phyloP scores from a whole-genome alignment of 495 filamentous ascomycete genomes.

The Amphirosellinia nigrospora region DNA sequence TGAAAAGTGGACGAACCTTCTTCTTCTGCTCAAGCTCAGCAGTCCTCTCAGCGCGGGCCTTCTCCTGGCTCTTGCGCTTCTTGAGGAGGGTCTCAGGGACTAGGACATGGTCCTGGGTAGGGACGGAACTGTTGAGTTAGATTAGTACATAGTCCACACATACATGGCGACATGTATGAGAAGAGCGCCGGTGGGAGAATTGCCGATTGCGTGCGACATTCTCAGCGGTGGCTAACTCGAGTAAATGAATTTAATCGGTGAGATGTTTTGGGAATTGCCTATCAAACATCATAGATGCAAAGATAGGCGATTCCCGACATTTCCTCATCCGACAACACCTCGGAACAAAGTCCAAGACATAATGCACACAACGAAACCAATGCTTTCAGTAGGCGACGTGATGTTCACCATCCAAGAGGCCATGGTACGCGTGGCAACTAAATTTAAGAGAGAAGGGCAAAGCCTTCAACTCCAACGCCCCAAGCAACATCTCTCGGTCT shows the following conservation, averaged over 20 bases:
- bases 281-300: constrained; percentile 1
- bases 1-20: constrained; percentile 68
- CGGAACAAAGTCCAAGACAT: constrained; percentile 63
- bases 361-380: constrained; percentile 25
- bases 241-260: constrained; percentile 79
- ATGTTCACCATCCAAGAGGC: neutral
- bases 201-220: constrained; percentile 88
- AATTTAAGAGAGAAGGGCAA: constrained; percentile 79
- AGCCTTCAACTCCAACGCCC: constrained; percentile 84
- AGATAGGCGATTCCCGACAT: constrained; percentile 25
- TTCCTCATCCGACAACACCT: constrained; percentile 84
- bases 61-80: constrained; percentile 99
- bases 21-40: constrained; percentile 84
- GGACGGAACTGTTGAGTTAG: constrained; percentile 70
- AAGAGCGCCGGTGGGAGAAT: constrained; percentile 87
- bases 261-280: constrained; percentile 46
- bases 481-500: constrained; percentile 58
- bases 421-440: constrained; percentile 67
- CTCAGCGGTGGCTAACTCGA: constrained; percentile 84
- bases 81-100: constrained; percentile 98
- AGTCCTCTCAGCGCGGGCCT: constrained; percentile 85
- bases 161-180: constrained; percentile 58
- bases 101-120: constrained; percentile 89
- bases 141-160: constrained; percentile 73
- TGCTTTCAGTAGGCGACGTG: neutral